Conservation (phyloP, 768 basidiomycete genomes). For the Crepidotus variabilis region DNA sequence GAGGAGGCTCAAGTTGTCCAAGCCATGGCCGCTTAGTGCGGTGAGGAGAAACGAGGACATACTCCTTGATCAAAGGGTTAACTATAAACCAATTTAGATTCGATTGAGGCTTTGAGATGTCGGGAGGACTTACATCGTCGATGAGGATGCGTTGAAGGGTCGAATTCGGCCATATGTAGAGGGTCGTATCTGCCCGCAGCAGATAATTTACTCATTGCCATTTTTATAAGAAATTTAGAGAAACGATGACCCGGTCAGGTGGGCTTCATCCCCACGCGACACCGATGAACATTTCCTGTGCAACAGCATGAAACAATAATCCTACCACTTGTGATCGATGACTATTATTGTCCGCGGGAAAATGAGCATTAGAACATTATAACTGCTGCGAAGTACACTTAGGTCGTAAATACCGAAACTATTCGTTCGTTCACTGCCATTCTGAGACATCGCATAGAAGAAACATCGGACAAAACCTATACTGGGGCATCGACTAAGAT, state of each 20-base stretch:
- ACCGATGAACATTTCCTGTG: no score
- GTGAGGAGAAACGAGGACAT: slow-evolving; percentile 85
- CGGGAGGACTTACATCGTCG: slow-evolving; percentile 52
- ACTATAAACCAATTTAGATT: slow-evolving; percentile 34
- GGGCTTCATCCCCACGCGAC: neutral
- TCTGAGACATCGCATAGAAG: neutral
- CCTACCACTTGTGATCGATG: neutral
- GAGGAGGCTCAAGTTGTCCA: slow-evolving; percentile 75
- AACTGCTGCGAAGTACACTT: neutral
- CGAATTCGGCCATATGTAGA: slow-evolving; percentile 39
- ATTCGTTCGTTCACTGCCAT: neutral
- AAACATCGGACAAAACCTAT: neutral
- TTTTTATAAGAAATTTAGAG: neutral
- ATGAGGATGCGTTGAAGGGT: slow-evolving; percentile 63
- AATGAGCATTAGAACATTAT: neutral
- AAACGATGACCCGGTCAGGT: neutral
- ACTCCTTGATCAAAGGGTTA: slow-evolving; percentile 75
- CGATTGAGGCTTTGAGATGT: slow-evolving; percentile 1
- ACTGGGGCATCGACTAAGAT: slow-evolving; percentile 10
- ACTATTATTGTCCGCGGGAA: neutral
- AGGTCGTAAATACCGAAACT: no score
- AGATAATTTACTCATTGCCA: neutral
- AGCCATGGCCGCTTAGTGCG: slow-evolving; percentile 90
- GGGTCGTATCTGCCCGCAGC: neutral
- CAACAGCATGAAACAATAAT: neutral